Conservation (phyloP, 2,329 filamentous ascomycete species). For the Pleurostoma richardsiae region DNA sequence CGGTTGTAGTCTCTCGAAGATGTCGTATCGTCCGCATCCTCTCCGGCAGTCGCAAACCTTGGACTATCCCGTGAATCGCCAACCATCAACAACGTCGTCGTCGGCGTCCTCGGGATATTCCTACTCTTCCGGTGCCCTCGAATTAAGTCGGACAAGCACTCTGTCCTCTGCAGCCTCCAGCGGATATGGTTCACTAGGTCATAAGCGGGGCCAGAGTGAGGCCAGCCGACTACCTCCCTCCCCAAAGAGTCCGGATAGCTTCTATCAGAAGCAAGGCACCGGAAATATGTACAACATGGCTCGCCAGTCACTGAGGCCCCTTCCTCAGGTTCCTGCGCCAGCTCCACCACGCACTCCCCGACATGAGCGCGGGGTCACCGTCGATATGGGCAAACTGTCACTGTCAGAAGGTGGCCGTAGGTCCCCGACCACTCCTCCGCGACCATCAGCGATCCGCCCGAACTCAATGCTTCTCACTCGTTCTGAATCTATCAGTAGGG, state of each 20-base stretch:
- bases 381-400: constrained; percentile 55
- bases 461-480: constrained; percentile 57
- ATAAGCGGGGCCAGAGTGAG: constrained; percentile 76
- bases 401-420: constrained; percentile 37
- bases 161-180: constrained; percentile 69
- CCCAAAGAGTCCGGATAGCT: constrained; percentile 32
- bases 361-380: constrained; percentile 33
- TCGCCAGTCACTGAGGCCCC: constrained; percentile 71
- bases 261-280: constrained; percentile 39
- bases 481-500: constrained; percentile 44
- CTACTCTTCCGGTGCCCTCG: constrained; percentile 43
- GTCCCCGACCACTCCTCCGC: constrained; percentile 36
- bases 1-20: constrained; percentile 18
- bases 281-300: constrained; percentile 66
- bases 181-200: constrained; percentile 46
- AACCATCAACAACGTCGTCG: constrained; percentile 66
- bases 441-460: constrained; percentile 41
- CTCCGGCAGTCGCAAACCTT: constrained; percentile 51
- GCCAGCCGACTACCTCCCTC: constrained; percentile 45
- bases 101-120: constrained; percentile 68
- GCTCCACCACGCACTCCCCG: constrained; percentile 18
- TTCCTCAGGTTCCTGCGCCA: constrained; percentile 59
- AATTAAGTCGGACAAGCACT: constrained; percentile 61
- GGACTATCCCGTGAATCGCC: constrained; percentile 49
- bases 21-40: constrained; percentile 54